A percentile compares a stretch with the other conserved stretches of the same genome.
phyloP scores from a whole-genome alignment of 805 yeast species.

The Yamadazyma laniorum region DNA sequence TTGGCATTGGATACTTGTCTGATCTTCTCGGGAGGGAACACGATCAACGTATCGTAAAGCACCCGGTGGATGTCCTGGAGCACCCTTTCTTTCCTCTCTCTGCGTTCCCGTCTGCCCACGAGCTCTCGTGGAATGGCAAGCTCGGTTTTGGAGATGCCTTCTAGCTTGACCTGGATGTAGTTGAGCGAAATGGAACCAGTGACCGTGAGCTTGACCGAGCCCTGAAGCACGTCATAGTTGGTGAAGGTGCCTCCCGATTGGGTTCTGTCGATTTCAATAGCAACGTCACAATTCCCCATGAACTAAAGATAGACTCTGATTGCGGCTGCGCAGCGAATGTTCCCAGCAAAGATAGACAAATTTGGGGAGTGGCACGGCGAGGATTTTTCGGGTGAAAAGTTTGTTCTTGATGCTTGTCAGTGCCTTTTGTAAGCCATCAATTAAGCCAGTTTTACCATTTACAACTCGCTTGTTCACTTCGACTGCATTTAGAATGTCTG shows the following conservation, averaged over 20 bases:
- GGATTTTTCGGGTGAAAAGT: too few species aligned
- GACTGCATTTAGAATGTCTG: constrained; percentile 27
- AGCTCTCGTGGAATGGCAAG: constrained; percentile 26
- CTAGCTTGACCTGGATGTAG: constrained; percentile 50
- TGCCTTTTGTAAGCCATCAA: background rate
- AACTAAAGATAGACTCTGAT: too few species aligned
- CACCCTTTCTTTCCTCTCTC: constrained; percentile 17
- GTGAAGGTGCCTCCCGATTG: constrained; percentile 44
- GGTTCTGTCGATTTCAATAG: constrained; percentile 31
- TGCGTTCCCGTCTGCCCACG: constrained; percentile 10
- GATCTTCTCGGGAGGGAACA: constrained; percentile 53
- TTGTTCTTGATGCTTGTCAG: background rate
- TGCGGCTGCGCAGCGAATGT: too few species aligned
- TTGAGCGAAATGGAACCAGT: constrained; percentile 43
- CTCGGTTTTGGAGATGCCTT: constrained; percentile 45
- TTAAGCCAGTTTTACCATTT: background rate
- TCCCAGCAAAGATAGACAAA: too few species aligned
- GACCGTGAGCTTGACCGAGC: constrained; percentile 38
- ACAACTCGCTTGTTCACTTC: background rate
- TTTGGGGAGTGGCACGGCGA: too few species aligned
- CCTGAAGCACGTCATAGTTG: constrained; percentile 44
- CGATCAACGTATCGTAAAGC: constrained; percentile 47
- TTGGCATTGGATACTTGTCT: constrained; percentile 41
- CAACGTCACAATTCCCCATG: constrained; percentile 23
- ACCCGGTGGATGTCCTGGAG: constrained; percentile 44